Percentiles rank a stretch among this genome's conserved stretches.
phyloP scores from a whole-genome alignment of 2,329 filamentous ascomycete genomes.

The Sporothrix brasiliensis region DNA sequence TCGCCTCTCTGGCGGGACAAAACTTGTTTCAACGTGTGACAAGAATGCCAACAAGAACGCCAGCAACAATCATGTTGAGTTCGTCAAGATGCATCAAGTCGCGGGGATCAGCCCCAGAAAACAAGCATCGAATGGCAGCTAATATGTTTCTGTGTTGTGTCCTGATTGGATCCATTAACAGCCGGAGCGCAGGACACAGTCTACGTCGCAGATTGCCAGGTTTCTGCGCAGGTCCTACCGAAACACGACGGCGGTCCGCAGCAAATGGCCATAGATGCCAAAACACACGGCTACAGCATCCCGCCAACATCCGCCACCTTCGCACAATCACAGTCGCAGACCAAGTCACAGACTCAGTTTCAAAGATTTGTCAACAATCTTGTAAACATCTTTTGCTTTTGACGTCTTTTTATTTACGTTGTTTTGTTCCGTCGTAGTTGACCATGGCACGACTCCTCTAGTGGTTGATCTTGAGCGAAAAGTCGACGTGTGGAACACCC shows the following conservation, averaged over 20 bases:
- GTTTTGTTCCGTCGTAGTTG: neutral
- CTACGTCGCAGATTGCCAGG: neutral
- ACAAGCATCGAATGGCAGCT: constrained; percentile 1
- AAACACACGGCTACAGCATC: constrained; percentile 10
- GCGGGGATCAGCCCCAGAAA: neutral
- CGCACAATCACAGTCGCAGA: neutral
- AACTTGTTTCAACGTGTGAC: constrained; percentile 10
- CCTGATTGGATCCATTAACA: neutral
- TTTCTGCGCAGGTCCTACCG: neutral
- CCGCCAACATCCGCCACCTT: neutral
- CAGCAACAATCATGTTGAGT: too few relatives aligned
- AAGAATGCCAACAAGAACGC: neutral
- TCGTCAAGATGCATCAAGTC: neutral
- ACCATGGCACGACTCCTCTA: neutral
- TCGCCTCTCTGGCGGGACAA: neutral
- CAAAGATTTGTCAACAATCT: neutral
- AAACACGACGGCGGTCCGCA: constrained; percentile 20
- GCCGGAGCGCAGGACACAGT: too few relatives aligned
- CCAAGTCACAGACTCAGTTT: neutral
- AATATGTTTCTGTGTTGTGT: neutral
- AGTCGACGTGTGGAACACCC: constrained; percentile 90
- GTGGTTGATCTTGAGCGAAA: constrained; percentile 82
- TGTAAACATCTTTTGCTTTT: neutral
- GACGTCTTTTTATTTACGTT: neutral
- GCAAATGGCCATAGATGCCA: constrained; percentile 16